Percentiles rank a stretch among this genome's conserved stretches.
These are phyloP conservation scores for Yarrowia sp. DNA, from an alignment of 805 yeast genomes.

Conservation along the genomic window DNA sequence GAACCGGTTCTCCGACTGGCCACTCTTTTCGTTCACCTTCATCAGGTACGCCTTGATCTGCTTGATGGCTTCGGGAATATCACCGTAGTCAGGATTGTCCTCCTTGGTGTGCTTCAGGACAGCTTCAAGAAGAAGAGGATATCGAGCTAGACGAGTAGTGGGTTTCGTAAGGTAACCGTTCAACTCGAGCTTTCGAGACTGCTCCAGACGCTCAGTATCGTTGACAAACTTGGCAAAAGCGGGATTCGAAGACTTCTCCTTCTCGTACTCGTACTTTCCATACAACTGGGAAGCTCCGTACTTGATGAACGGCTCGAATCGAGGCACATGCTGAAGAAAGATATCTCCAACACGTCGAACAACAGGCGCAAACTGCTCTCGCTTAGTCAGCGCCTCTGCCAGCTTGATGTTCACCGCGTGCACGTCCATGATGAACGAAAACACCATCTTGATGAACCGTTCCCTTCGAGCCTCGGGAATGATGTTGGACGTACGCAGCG, in stretches of 20 bases:
- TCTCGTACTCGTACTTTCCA: slow-evolving; percentile 92
- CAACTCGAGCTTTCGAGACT: slow-evolving; percentile 83
- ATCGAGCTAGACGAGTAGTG: slow-evolving; percentile 92
- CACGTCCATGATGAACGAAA: slow-evolving; percentile 84
- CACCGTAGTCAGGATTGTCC: slow-evolving; percentile 68
- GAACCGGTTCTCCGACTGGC: slow-evolving; percentile 90
- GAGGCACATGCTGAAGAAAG: slow-evolving; percentile 75
- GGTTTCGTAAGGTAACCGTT: slow-evolving; percentile 93
- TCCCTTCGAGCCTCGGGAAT: slow-evolving; percentile 89
- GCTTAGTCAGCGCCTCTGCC: slow-evolving; percentile 82
- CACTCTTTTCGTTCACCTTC: slow-evolving; percentile 81
- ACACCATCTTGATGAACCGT: slow-evolving; percentile 85
- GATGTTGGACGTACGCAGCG: slow-evolving; percentile 78
- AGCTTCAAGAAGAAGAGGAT: slow-evolving; percentile 78
- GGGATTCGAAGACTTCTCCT: slow-evolving; percentile 87
- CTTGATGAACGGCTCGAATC: slow-evolving; percentile 86
- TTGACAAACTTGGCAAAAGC: slow-evolving; percentile 91
- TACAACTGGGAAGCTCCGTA: slow-evolving; percentile 94
- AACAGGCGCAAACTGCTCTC: slow-evolving; percentile 83
- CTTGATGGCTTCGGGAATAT: slow-evolving; percentile 69
- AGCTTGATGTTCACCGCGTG: slow-evolving; percentile 78
- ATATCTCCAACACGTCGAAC: slow-evolving; percentile 86
- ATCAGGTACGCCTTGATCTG: slow-evolving; percentile 71
- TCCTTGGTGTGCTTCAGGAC: slow-evolving; percentile 78
- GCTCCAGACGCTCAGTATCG: slow-evolving; percentile 81